These are phyloP conservation scores for Phaeophleospora eucalypticola DNA, from an alignment of 2,329 filamentous ascomycete genomes.

Conservation along the genomic window DNA sequence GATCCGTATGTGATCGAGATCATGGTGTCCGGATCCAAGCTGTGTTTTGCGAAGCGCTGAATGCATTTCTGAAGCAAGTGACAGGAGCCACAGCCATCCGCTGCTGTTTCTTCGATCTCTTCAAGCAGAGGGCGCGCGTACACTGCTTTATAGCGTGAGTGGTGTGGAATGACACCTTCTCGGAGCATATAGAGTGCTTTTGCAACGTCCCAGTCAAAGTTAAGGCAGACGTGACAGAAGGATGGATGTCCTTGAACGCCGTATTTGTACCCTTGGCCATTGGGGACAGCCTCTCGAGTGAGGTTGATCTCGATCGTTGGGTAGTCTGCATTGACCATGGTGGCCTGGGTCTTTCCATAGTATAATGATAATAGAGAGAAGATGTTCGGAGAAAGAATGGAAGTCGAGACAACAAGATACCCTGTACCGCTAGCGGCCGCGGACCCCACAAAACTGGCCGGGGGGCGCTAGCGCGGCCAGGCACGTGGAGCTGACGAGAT, in stretches of 20 bases:
- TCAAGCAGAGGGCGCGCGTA: not conserved
- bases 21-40: not conserved
- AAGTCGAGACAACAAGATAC: no score
- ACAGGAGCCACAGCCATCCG: not conserved
- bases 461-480: no score
- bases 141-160: not conserved
- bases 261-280: not conserved
- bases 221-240: not conserved
- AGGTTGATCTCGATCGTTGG: not conserved
- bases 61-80: not conserved
- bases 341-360: no score
- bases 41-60: not conserved
- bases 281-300: not conserved
- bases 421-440: no score
- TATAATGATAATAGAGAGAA: no score
- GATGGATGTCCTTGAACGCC: not conserved
- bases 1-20: not conserved
- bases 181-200: not conserved
- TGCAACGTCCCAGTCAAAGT: not conserved
- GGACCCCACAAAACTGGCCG: no score
- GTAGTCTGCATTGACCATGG: no score
- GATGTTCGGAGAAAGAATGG: no score
- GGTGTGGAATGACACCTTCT: not conserved
- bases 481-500: no score
- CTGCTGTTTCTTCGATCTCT: not conserved